These are phyloP conservation scores for Hansenula sp. DNA, from an alignment of 1,139 yeast species.

Conservation along the genomic window DNA sequence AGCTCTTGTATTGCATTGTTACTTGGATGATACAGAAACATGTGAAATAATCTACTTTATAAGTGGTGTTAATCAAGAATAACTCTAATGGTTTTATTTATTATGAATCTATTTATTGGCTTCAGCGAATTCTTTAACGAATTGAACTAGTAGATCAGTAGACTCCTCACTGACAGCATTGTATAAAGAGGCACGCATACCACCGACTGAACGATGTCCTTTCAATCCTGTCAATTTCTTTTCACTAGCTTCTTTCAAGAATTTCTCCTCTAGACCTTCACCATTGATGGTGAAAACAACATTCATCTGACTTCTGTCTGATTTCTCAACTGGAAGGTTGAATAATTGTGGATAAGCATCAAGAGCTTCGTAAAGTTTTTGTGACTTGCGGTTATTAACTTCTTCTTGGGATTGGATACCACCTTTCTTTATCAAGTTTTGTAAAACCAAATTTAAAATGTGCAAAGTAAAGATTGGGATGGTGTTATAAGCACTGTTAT, in stretches of 20 bases:
- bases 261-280: constrained; percentile 59
- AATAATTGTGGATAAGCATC: constrained; percentile 62
- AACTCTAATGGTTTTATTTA: constrained; percentile 42
- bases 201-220: constrained; percentile 96
- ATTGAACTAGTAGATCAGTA: constrained; percentile 25
- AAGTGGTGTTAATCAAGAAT: constrained; percentile 32
- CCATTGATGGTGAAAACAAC: constrained; percentile 76
- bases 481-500: constrained; percentile 92
- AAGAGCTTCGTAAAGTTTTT: constrained; percentile 55
- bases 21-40: constrained; percentile 50
- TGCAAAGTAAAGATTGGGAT: constrained; percentile 90
- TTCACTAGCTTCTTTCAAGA: constrained; percentile 57
- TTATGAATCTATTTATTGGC: constrained; percentile 26
- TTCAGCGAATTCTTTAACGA: constrained; percentile 60
- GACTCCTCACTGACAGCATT: constrained; percentile 54
- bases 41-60: constrained; percentile 53
- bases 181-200: constrained; percentile 86
- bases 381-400: constrained; percentile 57
- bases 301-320: constrained; percentile 82
- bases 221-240: constrained; percentile 68
- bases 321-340: constrained; percentile 56
- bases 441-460: constrained; percentile 74
- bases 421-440: constrained; percentile 35
- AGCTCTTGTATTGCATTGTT: constrained; percentile 53
- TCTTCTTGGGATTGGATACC: constrained; percentile 52